These are phyloP conservation scores for Irpex sp. DNA, from an alignment of 1,284 basidiomycete genomes.

Conservation along the genomic window DNA sequence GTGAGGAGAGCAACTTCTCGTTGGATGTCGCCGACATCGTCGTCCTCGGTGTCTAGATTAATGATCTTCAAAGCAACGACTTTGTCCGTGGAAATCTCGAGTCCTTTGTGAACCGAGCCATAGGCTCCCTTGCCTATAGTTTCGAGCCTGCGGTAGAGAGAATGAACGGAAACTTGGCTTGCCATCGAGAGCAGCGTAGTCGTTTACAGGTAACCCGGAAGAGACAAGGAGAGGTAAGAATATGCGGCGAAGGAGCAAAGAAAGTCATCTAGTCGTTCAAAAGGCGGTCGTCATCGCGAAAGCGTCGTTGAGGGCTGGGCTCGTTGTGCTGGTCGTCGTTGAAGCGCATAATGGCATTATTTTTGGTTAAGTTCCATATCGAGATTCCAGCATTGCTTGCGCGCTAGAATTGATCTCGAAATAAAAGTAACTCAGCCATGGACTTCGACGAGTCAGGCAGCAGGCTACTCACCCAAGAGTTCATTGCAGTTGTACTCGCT, in stretches of 20 bases:
- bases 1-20: conserved; percentile 92
- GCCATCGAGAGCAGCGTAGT: conserved; percentile 10
- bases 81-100: conserved; percentile 79
- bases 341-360: background rate
- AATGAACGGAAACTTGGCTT: conserved; percentile 32
- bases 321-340: background rate
- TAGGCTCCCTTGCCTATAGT: conserved; percentile 90
- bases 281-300: conserved; percentile 3
- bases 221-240: background rate
- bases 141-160: conserved; percentile 51
- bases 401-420: background rate
- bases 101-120: conserved; percentile 94
- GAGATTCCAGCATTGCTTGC: background rate
- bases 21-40: conserved; percentile 96
- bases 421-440: conserved; percentile 38
- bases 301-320: background rate
- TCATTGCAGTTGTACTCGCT: conserved; percentile 80
- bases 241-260: background rate
- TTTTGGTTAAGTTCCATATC: background rate
- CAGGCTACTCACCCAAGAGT: conserved; percentile 60
- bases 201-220: background rate
- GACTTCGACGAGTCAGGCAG: conserved; percentile 52
- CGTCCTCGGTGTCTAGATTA: conserved; percentile 95
- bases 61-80: conserved; percentile 97
- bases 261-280: background rate